Evolutionary conservation across 345 rosid species (phyloP), one percentile per base, ranked within the genome.

Genomic region (Eucalyptus sp.): DNA sequence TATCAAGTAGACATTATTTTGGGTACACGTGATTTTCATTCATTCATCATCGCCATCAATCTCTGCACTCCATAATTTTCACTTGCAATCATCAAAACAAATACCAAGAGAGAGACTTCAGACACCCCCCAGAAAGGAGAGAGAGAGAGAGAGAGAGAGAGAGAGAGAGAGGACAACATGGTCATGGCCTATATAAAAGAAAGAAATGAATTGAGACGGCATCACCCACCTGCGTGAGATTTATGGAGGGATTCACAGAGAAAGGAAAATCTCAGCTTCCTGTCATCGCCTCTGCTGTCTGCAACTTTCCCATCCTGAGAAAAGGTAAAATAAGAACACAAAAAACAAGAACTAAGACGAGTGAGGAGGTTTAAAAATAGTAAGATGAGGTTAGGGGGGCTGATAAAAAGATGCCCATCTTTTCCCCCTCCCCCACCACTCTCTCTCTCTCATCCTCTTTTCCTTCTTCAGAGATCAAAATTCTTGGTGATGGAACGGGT

Each of bases 231-330:
- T 41, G 48, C 7, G 83, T 6, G 83, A 76, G 83, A 76, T 76
- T 76, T 76, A 76, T 76, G 83, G 83, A 76, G 48, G 24, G 83
- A 76, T 76, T 76, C 83, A 11, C 29, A 37, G 48, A 76, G 83
- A 76, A 20, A 76, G 83, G 83, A 76, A 76, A 76, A 20, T 11
- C 83, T 76, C 83, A 76, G 48, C 48, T 76, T 22, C 48, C 83
- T 76, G 83, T 41, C 83, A 76, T 76, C 83, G 46, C 27, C 27
- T 37, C 83, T 81, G 83, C 83, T n/a, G 62, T 95, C 95, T 95
- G 97, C 97, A 92, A 93, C 94, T 92, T 89, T 89, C 89, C 89
- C 90, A 86, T 49, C 89, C 93, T 88, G 91, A 91, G 93, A 90
- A 93, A 92, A 90, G 91, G 88, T 56, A 91, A 92, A 88, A 91